Base-by-base conservation (phyloP, 192 early-diverging fungal species). In the Haplosporangium gracile region DNA sequence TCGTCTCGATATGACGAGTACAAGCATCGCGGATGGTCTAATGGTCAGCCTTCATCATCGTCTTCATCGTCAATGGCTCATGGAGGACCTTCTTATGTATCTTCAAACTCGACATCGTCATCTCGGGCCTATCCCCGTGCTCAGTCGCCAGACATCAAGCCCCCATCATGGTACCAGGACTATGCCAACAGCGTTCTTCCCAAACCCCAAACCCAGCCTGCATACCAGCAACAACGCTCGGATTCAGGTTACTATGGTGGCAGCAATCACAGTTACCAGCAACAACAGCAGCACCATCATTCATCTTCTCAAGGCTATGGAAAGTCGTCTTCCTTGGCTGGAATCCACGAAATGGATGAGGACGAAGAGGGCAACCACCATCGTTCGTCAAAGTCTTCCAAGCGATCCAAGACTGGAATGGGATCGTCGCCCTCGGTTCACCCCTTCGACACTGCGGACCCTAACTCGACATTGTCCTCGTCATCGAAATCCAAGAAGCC, bases 81-180 rank as follows among this genome's bases (percentile, higher is more conserved):
- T 69, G 72, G 63, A 68, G 49, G 55, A 11, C 32, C 68, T 15
- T 42, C 74, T 9, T 68, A 74, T 11, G n/a, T 63, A 40, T 39
- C 81, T 0, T 68, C 76, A 2, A 65, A 4, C 18, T 18, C 49
- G 49, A 51, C 49, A 0, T 51, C 74, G 15, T 82, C 72, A 26
- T 82, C 81, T 24, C 69, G 75, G 72, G 32, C 81, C 2, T 78
- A 83, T 49, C 45, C 79, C 18, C 83, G 78, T 22, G 73, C 83
- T 29, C 84, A 80, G 24, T 86, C 84, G 29, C 84, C 84, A 26
- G 84, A 86, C 38, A 86, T 86, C 65, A 77, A 86, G 43, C 84
- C 84, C 10, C 84, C 84, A 18, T 68, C 60, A 24, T 86, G 84
- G 84, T 86, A 86, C 53, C 84, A 86, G 42, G 81, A 79, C 65